Evolutionary conservation across 352 stramenopile species (phyloP).

Genomic region (Phytophthora hibernalis): DNA sequence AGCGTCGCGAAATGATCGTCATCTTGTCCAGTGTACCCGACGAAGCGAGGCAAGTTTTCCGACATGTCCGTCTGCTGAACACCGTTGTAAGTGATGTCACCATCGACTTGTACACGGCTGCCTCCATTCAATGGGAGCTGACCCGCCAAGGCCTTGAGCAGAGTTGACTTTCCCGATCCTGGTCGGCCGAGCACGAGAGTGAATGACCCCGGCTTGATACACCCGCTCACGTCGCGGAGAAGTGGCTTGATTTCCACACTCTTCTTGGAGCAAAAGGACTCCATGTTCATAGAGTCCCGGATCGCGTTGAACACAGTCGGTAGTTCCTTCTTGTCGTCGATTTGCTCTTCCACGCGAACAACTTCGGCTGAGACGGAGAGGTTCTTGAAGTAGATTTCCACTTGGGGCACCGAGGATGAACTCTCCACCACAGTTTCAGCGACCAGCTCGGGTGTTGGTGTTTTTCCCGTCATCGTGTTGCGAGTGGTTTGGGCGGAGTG

Average conservation of each 20-base stretch:
- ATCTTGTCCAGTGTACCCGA: conserved; percentile 40
- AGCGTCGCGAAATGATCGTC: conserved; percentile 88
- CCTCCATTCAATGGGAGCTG: conserved; percentile 32
- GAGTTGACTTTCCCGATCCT: conserved; percentile 46
- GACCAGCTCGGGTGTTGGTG: no score
- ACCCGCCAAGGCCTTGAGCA: conserved; percentile 44
- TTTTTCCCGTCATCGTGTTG: no score
- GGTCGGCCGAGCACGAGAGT: conserved; percentile 39
- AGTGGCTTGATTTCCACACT: conserved; percentile 12
- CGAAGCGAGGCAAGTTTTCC: conserved; percentile 18
- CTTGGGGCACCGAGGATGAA: no score
- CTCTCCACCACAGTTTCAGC: no score
- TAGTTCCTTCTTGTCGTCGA: no score
- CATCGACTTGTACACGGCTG: conserved; percentile 29
- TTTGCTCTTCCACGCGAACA: no score
- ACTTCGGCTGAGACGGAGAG: no score
- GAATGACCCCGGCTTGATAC: conserved; percentile 36
- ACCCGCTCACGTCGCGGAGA: conserved; percentile 32
- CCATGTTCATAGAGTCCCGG: no score
- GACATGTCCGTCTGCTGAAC: conserved; percentile 10
- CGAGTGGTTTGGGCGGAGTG: no score
- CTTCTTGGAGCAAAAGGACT: no score
- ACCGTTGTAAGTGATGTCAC: conserved; percentile 37
- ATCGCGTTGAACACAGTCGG: no score
- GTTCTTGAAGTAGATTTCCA: no score